phyloP scores from a whole-genome alignment of 2,329 filamentous ascomycete genomes.

The Stagonosporopsis cucurbitacearum region DNA sequence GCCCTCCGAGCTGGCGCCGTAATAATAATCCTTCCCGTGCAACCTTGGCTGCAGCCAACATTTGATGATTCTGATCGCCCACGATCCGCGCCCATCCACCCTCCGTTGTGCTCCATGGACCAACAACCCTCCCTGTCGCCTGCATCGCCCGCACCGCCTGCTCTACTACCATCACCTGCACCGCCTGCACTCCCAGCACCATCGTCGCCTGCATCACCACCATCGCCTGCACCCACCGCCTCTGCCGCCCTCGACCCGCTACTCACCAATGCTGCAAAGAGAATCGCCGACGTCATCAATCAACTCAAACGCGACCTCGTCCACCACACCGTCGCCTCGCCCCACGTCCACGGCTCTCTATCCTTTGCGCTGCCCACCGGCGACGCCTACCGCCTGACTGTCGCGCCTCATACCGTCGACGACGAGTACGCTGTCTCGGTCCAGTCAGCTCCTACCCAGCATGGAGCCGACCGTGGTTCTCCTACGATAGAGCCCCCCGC shows the following conservation, averaged over 20 bases:
- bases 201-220: no score
- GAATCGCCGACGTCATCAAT: slow-evolving; percentile 35
- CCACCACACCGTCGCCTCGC: slow-evolving; percentile 22
- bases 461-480: no score
- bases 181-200: background rate
- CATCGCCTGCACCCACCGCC: background rate
- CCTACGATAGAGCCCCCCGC: no score
- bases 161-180: slow-evolving; percentile 12
- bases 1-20: no score
- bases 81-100: no score
- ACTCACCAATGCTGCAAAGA: slow-evolving; percentile 27
- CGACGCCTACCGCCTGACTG: slow-evolving; percentile 1
- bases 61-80: no score
- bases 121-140: slow-evolving; percentile 11
- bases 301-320: slow-evolving; percentile 35
- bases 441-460: no score
- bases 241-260: slow-evolving; percentile 20
- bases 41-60: no score
- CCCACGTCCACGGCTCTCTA: slow-evolving; percentile 23
- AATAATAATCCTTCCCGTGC: no score
- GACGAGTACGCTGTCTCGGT: no score
- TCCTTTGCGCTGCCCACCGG: slow-evolving; percentile 16
- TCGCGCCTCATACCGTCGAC: no score
- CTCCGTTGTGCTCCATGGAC: no score
- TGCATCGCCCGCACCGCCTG: slow-evolving; percentile 16